Percentiles rank a stretch among this genome's conserved stretches.
phyloP scores from a whole-genome alignment of 106 monocot genomes.

The Vanilla planifolia region DNA sequence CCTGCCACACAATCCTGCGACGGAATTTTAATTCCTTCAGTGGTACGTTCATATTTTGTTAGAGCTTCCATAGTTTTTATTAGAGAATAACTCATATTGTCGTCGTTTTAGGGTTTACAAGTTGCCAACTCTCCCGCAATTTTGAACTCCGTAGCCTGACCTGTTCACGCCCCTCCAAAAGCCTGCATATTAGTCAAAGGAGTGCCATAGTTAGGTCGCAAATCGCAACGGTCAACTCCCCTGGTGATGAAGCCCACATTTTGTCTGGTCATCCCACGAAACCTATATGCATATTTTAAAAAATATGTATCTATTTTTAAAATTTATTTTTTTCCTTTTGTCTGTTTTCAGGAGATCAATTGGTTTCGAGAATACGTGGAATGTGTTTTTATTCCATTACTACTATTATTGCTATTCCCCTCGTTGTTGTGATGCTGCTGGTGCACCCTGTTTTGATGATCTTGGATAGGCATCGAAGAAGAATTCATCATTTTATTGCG shows the following conservation, averaged over 20 bases:
- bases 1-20: neutral
- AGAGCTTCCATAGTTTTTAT: neutral
- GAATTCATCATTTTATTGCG: slow-evolving; percentile 60
- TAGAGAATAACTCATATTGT: neutral
- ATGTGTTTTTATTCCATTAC: slow-evolving; percentile 66
- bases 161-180: slow-evolving; percentile 1
- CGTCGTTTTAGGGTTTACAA: slow-evolving; percentile 6
- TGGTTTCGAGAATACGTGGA: slow-evolving; percentile 61
- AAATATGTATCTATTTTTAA: neutral
- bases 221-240: slow-evolving; percentile 15
- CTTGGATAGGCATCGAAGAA: slow-evolving; percentile 66
- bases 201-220: slow-evolving; percentile 25
- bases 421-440: slow-evolving; percentile 54
- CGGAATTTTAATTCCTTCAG: neutral
- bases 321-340: neutral
- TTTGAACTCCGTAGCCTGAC: neutral
- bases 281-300: neutral
- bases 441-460: slow-evolving; percentile 76
- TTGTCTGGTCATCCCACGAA: slow-evolving; percentile 22
- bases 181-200: slow-evolving; percentile 6
- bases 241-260: slow-evolving; percentile 15
- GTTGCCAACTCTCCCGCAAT: neutral
- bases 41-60: slow-evolving; percentile 2
- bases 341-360: slow-evolving; percentile 22
- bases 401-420: slow-evolving; percentile 36